Evolutionary conservation across 1,284 basidiomycete species (phyloP), one percentile per base, ranked within the genome.

Genomic region (Leccinum pseudoinsigne): DNA sequence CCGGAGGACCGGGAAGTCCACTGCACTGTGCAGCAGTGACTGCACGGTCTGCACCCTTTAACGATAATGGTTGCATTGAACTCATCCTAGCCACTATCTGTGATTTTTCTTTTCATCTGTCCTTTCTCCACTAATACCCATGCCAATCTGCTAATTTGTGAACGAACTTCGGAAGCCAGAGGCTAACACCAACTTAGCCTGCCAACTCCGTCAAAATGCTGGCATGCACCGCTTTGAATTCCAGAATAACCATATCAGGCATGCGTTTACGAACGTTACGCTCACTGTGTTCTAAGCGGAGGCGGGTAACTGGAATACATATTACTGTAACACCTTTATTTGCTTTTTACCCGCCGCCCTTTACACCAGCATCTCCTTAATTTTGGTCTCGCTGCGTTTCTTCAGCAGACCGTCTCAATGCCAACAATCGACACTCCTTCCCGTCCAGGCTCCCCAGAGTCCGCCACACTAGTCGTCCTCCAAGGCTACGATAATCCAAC

Each of bases 191-290:
- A 38, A 38, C 38, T 14, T 7, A 31, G 12, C 7, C 10, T 36
- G 42, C n/a, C 45, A 3, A 18, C 47, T 50, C 47, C 47, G 21
- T 50, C 47, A 50, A 50, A 23, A 42, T 42, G 40, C 40, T 16
- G 16, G 40, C 40, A 42, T 42, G n/a, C 47, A 50, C 47, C n/a
- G 47, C 47, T 50, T 12, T 23, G 47, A 23, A 23, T 23, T 50
- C 47, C 47, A 50, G 16, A 50, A 18, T 21, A 31, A 58, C 72
- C 60, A 58, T 59, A 73, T 71, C 57, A 69, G 73, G 73, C 58
- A 75, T 56, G 65, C 62, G 12, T 74, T 74, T 74, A 76, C 68
- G 74, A 75, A 77, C 72, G 38, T 69, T 61, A 57, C 45, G 60
- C 65, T 61, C 55, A 59, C 31, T 31, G 31, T 59, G 50, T 55